Base-by-base conservation (phyloP, 2,329 filamentous ascomycete species). In the Didymella lethalis region DNA sequence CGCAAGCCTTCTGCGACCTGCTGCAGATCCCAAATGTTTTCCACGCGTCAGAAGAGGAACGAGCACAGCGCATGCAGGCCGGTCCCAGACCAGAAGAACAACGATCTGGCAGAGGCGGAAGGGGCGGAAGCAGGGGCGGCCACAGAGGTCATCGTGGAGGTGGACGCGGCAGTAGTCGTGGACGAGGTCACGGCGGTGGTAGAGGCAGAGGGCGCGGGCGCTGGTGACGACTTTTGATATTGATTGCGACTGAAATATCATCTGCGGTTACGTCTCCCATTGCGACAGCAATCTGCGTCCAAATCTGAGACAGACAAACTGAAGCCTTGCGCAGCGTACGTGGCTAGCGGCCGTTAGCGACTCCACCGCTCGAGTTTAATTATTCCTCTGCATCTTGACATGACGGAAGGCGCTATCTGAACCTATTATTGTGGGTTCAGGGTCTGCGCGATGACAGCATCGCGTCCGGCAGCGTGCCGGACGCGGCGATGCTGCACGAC, bases 11-110 rank as follows among this genome's bases (percentile, higher is more conserved):
- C 73, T 99, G 95, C 76, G 81, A 88, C 55, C 78, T 98, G 54
- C 69, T 98, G 1, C 88, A 85, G 8, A 88, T 99, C 32, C 80
- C 85, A 6, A 96, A 98, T 74, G 82, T 88, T 10, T 96, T 89
- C 81, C 83, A 90, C 67, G 85, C 90, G 2, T 87, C 80, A n/a
- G 85, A 89, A 2, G 88, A 92, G 68, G 91, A 96, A 74, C 84
- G 74, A 48, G 61, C 61, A 44, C 64, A 69, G 41, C 59, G 67
- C 61, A 69, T 72, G 64, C 69, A 73, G 59, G 54, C 63, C 28
- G 75, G 74, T 45, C 73, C 74, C 40, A 65, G 67, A 51, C 65
- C 65, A 44, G 68, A 72, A 38, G 64, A 68, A 48, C 69, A 64
- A 54, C 64, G 73, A 26, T 59, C 63, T 26, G 66, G 67, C 41